Conservation (phyloP, 2,329 filamentous ascomycete species). For the Anisogramma anomala region DNA sequence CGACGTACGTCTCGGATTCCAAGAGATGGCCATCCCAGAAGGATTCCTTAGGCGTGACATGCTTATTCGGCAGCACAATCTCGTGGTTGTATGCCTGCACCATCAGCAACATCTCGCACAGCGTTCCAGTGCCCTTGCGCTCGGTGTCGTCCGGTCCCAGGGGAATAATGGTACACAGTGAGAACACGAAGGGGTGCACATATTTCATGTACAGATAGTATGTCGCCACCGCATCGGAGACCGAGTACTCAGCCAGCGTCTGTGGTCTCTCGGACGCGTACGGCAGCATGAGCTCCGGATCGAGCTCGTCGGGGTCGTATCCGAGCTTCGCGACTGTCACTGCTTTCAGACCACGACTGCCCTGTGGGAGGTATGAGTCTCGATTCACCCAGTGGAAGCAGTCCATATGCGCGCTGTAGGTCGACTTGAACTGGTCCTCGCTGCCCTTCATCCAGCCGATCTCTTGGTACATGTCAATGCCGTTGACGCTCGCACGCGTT, state of each 20-base stretch:
- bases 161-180: constrained; percentile 90
- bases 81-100: constrained; percentile 88
- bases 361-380: constrained; percentile 94
- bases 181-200: constrained; percentile 99
- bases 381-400: constrained; percentile 98
- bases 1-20: constrained; percentile 95
- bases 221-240: constrained; percentile 95
- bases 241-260: constrained; percentile 91
- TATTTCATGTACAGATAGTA: constrained; percentile 99
- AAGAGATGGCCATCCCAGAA: constrained; percentile 96
- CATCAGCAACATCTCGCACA: constrained; percentile 99
- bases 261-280: constrained; percentile 84
- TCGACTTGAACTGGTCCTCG: constrained; percentile 93
- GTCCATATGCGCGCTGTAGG: constrained; percentile 96
- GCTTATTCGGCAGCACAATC: constrained; percentile 93
- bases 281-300: constrained; percentile 94
- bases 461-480: constrained; percentile 98
- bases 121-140: constrained; percentile 89
- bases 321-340: constrained; percentile 96
- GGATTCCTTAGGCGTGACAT: constrained; percentile 76
- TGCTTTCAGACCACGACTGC: constrained; percentile 91
- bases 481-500: constrained; percentile 79
- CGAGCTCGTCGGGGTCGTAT: constrained; percentile 95
- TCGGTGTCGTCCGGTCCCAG: constrained; percentile 85
- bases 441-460: constrained; percentile 93